phyloP scores from a whole-genome alignment of 2,329 filamentous ascomycete genomes.

The Colletotrichum coccodes region DNA sequence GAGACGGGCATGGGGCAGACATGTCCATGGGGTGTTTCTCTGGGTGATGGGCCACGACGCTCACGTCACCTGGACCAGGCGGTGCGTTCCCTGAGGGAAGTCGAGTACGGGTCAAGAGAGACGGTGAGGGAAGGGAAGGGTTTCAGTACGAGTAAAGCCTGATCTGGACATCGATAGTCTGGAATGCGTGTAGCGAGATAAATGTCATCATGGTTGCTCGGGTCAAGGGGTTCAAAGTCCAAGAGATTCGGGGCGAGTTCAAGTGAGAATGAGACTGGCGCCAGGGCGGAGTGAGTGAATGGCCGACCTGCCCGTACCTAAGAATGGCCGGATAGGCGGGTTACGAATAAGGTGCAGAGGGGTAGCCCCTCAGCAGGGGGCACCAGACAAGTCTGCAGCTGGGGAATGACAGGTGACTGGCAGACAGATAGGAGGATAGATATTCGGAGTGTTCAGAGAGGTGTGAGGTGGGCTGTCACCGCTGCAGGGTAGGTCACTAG shows the following conservation, averaged over 20 bases:
- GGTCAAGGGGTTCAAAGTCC: background rate
- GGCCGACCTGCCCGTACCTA: background rate
- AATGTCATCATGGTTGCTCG: background rate
- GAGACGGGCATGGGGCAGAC: conserved; percentile 12
- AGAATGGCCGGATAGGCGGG: conserved; percentile 11
- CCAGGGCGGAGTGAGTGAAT: background rate
- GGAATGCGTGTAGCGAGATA: background rate
- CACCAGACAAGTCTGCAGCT: too few species aligned
- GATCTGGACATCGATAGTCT: background rate
- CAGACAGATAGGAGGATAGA: background rate
- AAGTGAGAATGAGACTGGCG: conserved; percentile 4
- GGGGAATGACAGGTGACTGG: background rate
- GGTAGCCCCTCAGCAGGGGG: conserved; percentile 24
- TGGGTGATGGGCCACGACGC: background rate
- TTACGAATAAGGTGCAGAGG: conserved; percentile 31
- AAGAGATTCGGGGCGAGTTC: background rate
- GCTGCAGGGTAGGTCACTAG: conserved; percentile 2
- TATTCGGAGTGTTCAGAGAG: background rate
- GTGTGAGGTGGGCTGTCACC: background rate
- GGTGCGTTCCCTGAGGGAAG: background rate
- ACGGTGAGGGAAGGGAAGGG: background rate
- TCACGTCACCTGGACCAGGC: background rate
- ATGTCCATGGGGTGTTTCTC: conserved; percentile 1
- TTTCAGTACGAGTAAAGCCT: background rate
- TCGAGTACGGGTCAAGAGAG: background rate